Evolutionary conservation across 495 filamentous ascomycete species (phyloP).

Genomic region (Podospora tetraspora): DNA sequence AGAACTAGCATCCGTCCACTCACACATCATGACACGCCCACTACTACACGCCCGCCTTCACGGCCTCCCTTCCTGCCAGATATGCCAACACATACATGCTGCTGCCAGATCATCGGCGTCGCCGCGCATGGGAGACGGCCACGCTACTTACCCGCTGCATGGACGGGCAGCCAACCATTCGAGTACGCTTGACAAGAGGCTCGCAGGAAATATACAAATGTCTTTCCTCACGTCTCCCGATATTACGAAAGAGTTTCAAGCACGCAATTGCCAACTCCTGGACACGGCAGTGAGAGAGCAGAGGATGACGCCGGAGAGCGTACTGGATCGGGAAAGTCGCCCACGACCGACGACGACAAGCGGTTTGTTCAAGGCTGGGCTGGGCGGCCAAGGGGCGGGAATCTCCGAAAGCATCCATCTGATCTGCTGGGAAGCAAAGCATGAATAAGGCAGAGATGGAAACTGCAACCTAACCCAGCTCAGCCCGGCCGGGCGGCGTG

Average conservation of each 20-base stretch:
- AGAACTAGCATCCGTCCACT: conserved; percentile 8
- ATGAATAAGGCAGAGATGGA: neutral
- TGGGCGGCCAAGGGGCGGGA: neutral
- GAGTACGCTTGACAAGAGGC: neutral
- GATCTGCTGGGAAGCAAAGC: neutral
- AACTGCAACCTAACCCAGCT: neutral
- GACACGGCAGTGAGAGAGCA: neutral
- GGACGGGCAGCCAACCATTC: neutral
- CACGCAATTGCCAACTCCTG: neutral
- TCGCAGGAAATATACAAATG: neutral
- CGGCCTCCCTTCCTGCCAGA: neutral
- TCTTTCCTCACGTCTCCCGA: neutral
- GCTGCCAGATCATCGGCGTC: conserved; percentile 11
- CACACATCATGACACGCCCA: neutral
- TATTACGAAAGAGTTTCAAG: neutral
- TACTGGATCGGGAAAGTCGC: neutral
- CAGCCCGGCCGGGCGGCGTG: neutral
- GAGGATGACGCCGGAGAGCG: neutral
- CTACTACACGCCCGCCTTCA: neutral
- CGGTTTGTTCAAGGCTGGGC: neutral
- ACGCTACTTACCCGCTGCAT: neutral
- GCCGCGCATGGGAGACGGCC: conserved; percentile 4
- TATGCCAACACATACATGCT: conserved; percentile 1
- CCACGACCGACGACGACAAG: neutral
- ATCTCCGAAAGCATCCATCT: conserved; percentile 4